Conservation (phyloP, 164 flowering plant species). For the Amborella trichopoda region DNA sequence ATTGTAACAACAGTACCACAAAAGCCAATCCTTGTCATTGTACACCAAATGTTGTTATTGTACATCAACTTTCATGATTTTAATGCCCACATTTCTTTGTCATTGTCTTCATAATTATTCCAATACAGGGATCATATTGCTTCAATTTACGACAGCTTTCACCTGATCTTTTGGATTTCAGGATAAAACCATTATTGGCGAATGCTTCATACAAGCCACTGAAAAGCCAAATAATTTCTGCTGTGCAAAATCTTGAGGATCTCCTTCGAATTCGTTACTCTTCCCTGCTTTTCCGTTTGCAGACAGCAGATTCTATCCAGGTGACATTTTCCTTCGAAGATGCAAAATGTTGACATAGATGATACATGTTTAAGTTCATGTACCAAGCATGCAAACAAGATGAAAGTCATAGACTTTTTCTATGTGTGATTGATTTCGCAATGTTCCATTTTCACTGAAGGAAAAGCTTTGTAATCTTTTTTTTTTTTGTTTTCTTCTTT, state of each 20-base stretch:
- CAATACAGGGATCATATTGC: no score
- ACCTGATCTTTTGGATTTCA: constrained; percentile 24
- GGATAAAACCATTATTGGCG: constrained; percentile 78
- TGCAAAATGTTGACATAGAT: neutral
- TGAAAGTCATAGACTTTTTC: no score
- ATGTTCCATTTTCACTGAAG: no score
- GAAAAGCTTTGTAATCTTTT: no score
- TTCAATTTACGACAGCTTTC: no score
- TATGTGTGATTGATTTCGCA: no score
- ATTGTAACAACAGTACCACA: no score
- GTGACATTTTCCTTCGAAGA: constrained; percentile 19
- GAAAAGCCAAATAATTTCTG: constrained; percentile 56
- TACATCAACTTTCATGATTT: neutral
- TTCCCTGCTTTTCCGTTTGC: constrained; percentile 79
- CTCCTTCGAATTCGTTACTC: constrained; percentile 74
- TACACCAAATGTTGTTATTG: neutral
- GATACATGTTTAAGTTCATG: no score
- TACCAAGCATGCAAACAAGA: no score
- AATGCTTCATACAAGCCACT: constrained; percentile 75
- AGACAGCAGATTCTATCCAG: constrained; percentile 63
- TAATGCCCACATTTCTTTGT: no score
- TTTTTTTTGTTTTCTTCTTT: no score
- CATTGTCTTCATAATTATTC: no score
- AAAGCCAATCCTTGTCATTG: neutral
- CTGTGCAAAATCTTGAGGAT: constrained; percentile 54